Evolutionary conservation across 2,329 filamentous ascomycete species (phyloP), one percentile per base, ranked within the genome.

Genomic region (Cordyceps fumosorosea): DNA sequence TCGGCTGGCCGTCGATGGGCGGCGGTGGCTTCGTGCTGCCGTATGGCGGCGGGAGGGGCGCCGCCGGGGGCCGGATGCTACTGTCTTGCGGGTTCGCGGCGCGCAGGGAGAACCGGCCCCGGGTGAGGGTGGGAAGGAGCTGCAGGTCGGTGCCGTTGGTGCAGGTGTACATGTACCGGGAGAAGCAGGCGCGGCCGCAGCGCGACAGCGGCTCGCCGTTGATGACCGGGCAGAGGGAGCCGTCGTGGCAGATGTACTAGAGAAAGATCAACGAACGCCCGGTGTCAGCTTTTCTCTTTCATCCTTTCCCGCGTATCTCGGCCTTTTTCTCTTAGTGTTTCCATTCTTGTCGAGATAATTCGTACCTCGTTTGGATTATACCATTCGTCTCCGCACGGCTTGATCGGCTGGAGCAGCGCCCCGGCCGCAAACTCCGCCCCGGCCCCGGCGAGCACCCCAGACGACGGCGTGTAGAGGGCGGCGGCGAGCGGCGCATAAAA

Each of bases 101-200:
- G 48, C 66, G 69, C 10, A 75, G 68, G 14, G 68, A 66, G 7
- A 54, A 37, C 40, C 24, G n/a, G 7, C 40, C 58, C 18, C 8
- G 40, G 24, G 10, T 24, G 40, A 54, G 6, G 12, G 40, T 6
- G n/a, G 57, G 58, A 3, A 53, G 63, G 16, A 58, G 54, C 37
- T 54, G 57, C 11, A 58, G 54, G 7, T 45, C 47, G 3, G 34
- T 52, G 48, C 61, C 63, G 32, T 44, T 10, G 20, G 22, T 51
- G 55, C 65, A 66, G 26, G 52, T 62, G 47, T 66, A 62, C 20
- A 72, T 69, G 67, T 70, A 74, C 57, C 65, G 69, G 69, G 67
- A 70, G 69, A 72, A 75, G 70, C 73, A 75, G 52, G 72, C 71
- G 50, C 71, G 70, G 56, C 65, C 67, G 68, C 73, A 75, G 66